Evolutionary conservation across 2,329 filamentous ascomycete genomes (phyloP).

Genomic region (Clonostachys byssicola): DNA sequence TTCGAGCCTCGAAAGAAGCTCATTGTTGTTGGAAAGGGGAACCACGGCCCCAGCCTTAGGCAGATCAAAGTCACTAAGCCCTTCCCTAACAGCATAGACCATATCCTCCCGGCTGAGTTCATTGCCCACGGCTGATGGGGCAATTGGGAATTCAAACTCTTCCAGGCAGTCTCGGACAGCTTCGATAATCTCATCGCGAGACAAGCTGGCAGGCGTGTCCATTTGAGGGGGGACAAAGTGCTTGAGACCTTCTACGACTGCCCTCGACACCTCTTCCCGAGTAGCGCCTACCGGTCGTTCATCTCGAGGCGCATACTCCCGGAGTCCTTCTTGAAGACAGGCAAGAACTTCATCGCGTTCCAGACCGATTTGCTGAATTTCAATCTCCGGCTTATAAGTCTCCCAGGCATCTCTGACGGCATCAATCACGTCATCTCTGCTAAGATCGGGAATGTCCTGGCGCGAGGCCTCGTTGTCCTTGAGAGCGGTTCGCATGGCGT

Average conservation of each 20-base stretch:
- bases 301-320: conserved; percentile 61
- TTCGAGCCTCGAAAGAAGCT: conserved; percentile 51
- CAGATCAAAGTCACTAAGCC: conserved; percentile 47
- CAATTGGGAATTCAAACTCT: conserved; percentile 72
- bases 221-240: conserved; percentile 73
- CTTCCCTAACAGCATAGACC: conserved; percentile 59
- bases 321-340: conserved; percentile 81
- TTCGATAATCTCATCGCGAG: conserved; percentile 77
- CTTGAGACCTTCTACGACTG: conserved; percentile 81
- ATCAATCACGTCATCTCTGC: conserved; percentile 78
- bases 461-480: conserved; percentile 51
- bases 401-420: conserved; percentile 91
- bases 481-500: conserved; percentile 73
- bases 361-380: conserved; percentile 83
- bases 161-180: conserved; percentile 84
- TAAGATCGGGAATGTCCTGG: conserved; percentile 40
- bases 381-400: conserved; percentile 88
- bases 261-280: conserved; percentile 79
- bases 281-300: conserved; percentile 58
- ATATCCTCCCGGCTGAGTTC: conserved; percentile 60
- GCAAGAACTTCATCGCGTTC: conserved; percentile 87
- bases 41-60: conserved; percentile 32
- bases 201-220: conserved; percentile 64
- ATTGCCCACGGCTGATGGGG: conserved; percentile 46
- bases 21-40: conserved; percentile 36